Conservation (phyloP, 139 green algal species). For the Pleodorina starrii region DNA sequence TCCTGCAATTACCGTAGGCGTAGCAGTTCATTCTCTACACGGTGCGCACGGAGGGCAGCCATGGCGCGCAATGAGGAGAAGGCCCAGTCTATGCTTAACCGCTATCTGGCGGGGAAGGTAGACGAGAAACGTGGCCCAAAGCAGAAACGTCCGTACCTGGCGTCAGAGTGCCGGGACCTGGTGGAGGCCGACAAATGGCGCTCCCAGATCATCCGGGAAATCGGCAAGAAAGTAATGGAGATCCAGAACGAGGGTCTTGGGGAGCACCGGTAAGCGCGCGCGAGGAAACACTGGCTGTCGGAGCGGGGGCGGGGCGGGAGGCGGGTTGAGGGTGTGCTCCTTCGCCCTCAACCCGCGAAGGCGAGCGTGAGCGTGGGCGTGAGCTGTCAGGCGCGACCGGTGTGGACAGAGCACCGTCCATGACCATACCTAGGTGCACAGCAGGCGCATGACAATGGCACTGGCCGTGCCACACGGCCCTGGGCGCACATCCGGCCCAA, state of each 20-base stretch:
- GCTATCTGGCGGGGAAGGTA: slow-evolving; percentile 86
- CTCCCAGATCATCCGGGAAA: slow-evolving; percentile 96
- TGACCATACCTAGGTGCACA: too few species aligned
- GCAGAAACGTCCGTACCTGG: slow-evolving; percentile 89
- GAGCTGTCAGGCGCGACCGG: too few species aligned
- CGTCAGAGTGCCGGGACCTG: slow-evolving; percentile 92
- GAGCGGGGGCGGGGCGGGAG: too few species aligned
- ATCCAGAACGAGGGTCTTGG: slow-evolving; percentile 99
- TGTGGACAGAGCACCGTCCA: too few species aligned
- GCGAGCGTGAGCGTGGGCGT: too few species aligned
- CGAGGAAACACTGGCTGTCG: not conserved
- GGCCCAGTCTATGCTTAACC: slow-evolving; percentile 97
- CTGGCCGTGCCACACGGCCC: too few species aligned
- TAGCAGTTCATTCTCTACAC: not conserved
- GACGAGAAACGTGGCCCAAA: slow-evolving; percentile 77
- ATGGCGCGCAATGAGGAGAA: slow-evolving; percentile 99
- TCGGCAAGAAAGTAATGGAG: slow-evolving; percentile 98
- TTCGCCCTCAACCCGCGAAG: too few species aligned
- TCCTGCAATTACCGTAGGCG: too few species aligned
- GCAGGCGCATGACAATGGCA: too few species aligned
- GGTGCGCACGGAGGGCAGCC: slow-evolving; percentile 3
- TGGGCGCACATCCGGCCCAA: too few species aligned
- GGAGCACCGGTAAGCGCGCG: slow-evolving; percentile 84
- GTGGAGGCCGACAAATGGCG: slow-evolving; percentile 97
- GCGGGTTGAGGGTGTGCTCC: too few species aligned